Conservation (phyloP, 2,329 filamentous ascomycete genomes). For the Paracamarosporium sp. region DNA sequence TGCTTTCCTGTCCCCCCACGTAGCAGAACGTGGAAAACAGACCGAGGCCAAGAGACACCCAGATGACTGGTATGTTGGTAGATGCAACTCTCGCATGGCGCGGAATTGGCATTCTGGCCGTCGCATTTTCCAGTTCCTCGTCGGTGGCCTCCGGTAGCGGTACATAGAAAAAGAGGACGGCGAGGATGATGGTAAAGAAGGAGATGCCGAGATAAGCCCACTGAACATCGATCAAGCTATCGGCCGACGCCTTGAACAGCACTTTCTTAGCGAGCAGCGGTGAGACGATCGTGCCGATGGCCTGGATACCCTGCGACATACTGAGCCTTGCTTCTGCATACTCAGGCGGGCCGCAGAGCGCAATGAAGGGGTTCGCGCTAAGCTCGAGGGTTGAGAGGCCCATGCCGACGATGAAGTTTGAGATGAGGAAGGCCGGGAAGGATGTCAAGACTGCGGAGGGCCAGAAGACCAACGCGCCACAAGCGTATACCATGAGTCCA, state of each 20-base stretch:
- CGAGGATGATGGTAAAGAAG: constrained; percentile 65
- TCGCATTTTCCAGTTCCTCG: constrained; percentile 63
- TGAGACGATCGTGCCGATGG: constrained; percentile 65
- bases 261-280: constrained; percentile 66
- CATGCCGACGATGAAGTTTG: constrained; percentile 68
- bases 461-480: constrained; percentile 68
- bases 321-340: constrained; percentile 67
- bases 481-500: constrained; percentile 68
- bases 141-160: constrained; percentile 69
- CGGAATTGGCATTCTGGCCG: constrained; percentile 50
- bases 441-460: constrained; percentile 68
- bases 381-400: constrained; percentile 67
- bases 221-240: constrained; percentile 65
- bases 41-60: constrained; percentile 62
- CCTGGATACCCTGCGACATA: constrained; percentile 67
- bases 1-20: constrained; percentile 65
- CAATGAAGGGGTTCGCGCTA: constrained; percentile 67
- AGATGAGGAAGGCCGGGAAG: constrained; percentile 65
- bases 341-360: constrained; percentile 66
- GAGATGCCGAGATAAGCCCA: constrained; percentile 71
- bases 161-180: constrained; percentile 66
- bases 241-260: constrained; percentile 60
- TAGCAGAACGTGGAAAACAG: constrained; percentile 66
- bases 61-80: constrained; percentile 58
- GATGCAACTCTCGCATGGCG: constrained; percentile 49